Evolutionary conservation across 108 stramenopile genomes (phyloP).

Genomic region (Skeletonema menzelii): DNA sequence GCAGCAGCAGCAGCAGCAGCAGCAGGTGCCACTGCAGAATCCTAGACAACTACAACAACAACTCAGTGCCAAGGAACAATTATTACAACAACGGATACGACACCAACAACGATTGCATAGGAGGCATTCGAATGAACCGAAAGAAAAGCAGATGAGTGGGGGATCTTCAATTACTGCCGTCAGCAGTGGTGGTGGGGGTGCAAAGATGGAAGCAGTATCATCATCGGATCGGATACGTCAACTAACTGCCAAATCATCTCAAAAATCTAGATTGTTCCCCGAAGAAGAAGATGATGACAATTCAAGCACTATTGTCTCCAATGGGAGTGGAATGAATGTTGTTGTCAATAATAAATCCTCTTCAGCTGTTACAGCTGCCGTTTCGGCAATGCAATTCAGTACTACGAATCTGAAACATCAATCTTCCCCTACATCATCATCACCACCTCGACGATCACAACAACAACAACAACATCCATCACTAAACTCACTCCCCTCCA

Average conservation of each 20-base stretch:
- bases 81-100: constrained; percentile 31
- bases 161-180: background rate
- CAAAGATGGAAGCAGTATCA: background rate
- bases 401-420: too few species aligned
- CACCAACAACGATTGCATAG: constrained; percentile 21
- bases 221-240: background rate
- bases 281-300: constrained; percentile 24
- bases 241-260: background rate
- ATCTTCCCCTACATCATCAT: background rate
- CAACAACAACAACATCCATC: background rate
- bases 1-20: background rate
- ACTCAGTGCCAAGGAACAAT: constrained; percentile 31
- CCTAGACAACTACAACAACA: constrained; percentile 4
- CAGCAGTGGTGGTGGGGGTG: constrained; percentile 2
- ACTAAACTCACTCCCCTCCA: constrained; percentile 27
- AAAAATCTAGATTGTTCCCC: constrained; percentile 1
- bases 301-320: constrained; percentile 22
- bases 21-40: background rate
- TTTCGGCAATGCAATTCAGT: too few species aligned
- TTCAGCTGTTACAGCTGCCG: too few species aligned
- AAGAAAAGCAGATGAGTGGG: background rate
- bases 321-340: constrained; percentile 9
- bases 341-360: too few species aligned
- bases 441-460: background rate
- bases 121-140: constrained; percentile 11